phyloP scores from a whole-genome alignment of 352 stramenopile species.

The Pythium folliculosum region DNA sequence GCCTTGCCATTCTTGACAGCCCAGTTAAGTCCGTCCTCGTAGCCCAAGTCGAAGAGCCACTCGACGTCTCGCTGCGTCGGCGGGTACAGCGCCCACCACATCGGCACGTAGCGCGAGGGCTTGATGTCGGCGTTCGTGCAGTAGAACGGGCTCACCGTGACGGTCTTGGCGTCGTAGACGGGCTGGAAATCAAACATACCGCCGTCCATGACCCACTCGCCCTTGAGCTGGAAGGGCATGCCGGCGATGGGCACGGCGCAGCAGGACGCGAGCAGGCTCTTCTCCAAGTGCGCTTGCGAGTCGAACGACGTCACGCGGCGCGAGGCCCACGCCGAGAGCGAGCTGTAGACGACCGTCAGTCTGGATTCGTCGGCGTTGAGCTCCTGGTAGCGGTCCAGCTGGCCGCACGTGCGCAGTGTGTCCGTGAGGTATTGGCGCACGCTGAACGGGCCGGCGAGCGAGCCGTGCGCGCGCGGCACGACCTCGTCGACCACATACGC shows the following conservation, averaged over 20 bases:
- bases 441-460: slow-evolving; percentile 54
- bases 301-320: slow-evolving; percentile 68
- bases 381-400: slow-evolving; percentile 47
- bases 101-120: slow-evolving; percentile 86
- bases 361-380: slow-evolving; percentile 47
- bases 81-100: slow-evolving; percentile 85
- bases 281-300: slow-evolving; percentile 59
- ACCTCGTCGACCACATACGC: slow-evolving; percentile 58
- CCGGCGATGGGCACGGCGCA: slow-evolving; percentile 79
- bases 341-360: slow-evolving; percentile 74
- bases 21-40: slow-evolving; percentile 77
- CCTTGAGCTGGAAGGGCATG: slow-evolving; percentile 79
- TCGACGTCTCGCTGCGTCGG: slow-evolving; percentile 65
- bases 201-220: slow-evolving; percentile 88
- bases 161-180: slow-evolving; percentile 63
- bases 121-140: slow-evolving; percentile 89
- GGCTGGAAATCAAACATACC: slow-evolving; percentile 85
- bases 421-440: slow-evolving; percentile 66
- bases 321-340: slow-evolving; percentile 68
- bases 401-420: slow-evolving; percentile 42
- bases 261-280: slow-evolving; percentile 77
- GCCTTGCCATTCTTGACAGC: slow-evolving; percentile 48
- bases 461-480: slow-evolving; percentile 55
- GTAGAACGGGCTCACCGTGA: slow-evolving; percentile 88
- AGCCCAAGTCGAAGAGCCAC: slow-evolving; percentile 87